Evolutionary conservation across 768 basidiomycete genomes (phyloP).

Genomic region (Lentinula detonsa): DNA sequence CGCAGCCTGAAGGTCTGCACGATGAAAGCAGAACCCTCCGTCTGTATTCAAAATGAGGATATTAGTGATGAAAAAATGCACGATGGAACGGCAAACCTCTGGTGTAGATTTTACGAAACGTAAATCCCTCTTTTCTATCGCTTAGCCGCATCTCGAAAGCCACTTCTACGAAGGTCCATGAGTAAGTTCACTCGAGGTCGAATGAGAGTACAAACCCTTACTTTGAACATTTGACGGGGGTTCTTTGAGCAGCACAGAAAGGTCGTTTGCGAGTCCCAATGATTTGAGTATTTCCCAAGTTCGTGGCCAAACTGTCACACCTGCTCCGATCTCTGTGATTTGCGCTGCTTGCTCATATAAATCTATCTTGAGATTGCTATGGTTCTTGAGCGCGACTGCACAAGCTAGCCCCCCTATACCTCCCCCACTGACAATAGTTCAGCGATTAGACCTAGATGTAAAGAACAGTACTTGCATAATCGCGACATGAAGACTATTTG

Average conservation of each 20-base stretch:
- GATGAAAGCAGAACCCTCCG: constrained; percentile 5
- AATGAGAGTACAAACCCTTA: background rate
- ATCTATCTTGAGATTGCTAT: constrained; percentile 18
- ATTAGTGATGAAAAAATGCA: background rate
- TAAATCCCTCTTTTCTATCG: constrained; percentile 24
- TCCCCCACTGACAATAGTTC: constrained; percentile 1
- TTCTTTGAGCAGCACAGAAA: background rate
- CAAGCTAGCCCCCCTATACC: constrained; percentile 28
- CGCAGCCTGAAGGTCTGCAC: background rate
- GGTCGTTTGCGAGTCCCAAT: constrained; percentile 21
- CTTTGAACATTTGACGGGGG: background rate
- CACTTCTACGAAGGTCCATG: constrained; percentile 4
- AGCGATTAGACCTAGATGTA: background rate
- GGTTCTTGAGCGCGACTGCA: constrained; percentile 19
- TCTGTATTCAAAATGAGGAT: background rate
- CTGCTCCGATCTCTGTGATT: constrained; percentile 27
- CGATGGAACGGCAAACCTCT: background rate
- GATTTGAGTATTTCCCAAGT: constrained; percentile 13
- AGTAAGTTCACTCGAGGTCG: background rate
- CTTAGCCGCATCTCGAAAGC: constrained; percentile 24
- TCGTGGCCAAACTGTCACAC: constrained; percentile 25
- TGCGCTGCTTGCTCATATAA: constrained; percentile 29
- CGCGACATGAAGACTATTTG: background rate
- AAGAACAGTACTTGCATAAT: background rate
- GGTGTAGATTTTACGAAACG: constrained; percentile 17